Evolutionary conservation across 148 eudicot genomes (phyloP).

Genomic region (Camellia sinensis): DNA sequence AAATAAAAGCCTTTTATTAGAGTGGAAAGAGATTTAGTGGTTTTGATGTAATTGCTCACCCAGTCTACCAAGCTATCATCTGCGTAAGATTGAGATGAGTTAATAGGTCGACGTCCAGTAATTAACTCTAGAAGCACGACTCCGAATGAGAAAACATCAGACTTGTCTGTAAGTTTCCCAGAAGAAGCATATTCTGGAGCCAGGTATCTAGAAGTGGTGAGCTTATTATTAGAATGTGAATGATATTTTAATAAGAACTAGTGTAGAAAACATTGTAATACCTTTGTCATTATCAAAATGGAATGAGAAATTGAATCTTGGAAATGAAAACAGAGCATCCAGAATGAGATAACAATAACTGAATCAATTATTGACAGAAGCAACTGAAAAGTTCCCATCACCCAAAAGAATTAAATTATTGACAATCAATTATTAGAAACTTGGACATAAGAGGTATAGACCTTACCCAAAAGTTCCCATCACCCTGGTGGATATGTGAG

Average conservation of each 20-base stretch:
- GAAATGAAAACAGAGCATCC: neutral
- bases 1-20: too few species aligned
- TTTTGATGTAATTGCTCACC: slow-evolving; percentile 44
- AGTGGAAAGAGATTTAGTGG: too few species aligned
- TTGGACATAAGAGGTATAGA: neutral
- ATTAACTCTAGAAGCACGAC: slow-evolving; percentile 88
- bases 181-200: slow-evolving; percentile 97
- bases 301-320: neutral
- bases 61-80: slow-evolving; percentile 97
- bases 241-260: slow-evolving; percentile 1
- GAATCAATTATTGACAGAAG: too few species aligned
- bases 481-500: slow-evolving; percentile 94
- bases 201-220: slow-evolving; percentile 50
- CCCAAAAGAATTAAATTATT: too few species aligned
- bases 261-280: neutral
- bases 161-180: slow-evolving; percentile 87
- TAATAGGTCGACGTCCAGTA: slow-evolving; percentile 88
- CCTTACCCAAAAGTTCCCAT: slow-evolving; percentile 99
- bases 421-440: too few species aligned
- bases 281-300: neutral
- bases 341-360: neutral
- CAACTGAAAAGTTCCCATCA: too few species aligned
- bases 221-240: neutral
- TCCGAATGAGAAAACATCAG: slow-evolving; percentile 93
- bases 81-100: slow-evolving; percentile 48